phyloP scores from a whole-genome alignment of 2,329 filamentous ascomycete genomes.

The Xylaria digitata region DNA sequence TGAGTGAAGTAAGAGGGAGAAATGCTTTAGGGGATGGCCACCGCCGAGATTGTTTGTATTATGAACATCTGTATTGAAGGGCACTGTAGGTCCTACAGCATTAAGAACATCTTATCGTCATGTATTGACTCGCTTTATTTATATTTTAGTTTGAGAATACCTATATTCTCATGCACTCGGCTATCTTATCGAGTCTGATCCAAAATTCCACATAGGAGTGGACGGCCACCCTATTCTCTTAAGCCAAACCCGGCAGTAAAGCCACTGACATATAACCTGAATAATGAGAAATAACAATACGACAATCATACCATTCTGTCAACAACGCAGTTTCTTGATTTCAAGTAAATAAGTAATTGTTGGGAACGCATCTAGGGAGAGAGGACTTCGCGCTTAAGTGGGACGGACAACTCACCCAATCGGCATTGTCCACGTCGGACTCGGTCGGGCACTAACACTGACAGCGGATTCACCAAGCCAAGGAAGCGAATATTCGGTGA shows the following conservation, averaged over 20 bases:
- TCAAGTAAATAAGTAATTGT: background rate
- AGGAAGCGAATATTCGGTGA: slow-evolving; percentile 24
- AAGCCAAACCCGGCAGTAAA: background rate
- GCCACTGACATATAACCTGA: background rate
- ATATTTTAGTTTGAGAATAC: too few relatives aligned
- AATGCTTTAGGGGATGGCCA: too few relatives aligned
- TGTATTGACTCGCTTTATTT: too few relatives aligned
- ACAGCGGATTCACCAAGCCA: slow-evolving; percentile 19
- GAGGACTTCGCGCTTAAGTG: background rate
- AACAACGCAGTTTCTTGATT: background rate
- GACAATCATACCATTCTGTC: too few relatives aligned
- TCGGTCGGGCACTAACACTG: slow-evolving; percentile 30
- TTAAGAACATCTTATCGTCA: too few relatives aligned
- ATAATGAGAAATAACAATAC: background rate
- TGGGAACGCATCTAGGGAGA: background rate
- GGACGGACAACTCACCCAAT: slow-evolving; percentile 25
- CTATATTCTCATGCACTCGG: too few relatives aligned
- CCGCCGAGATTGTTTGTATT: too few relatives aligned
- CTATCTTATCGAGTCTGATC: background rate
- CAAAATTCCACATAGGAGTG: background rate
- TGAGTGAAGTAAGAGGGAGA: too few relatives aligned
- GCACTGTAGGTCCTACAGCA: too few relatives aligned
- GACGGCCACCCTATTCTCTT: background rate
- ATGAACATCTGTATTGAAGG: too few relatives aligned
- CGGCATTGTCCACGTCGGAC: slow-evolving; percentile 27